These are phyloP conservation scores for Galerina sulciceps DNA, from an alignment of 768 basidiomycete genomes.

Conservation along the genomic window DNA sequence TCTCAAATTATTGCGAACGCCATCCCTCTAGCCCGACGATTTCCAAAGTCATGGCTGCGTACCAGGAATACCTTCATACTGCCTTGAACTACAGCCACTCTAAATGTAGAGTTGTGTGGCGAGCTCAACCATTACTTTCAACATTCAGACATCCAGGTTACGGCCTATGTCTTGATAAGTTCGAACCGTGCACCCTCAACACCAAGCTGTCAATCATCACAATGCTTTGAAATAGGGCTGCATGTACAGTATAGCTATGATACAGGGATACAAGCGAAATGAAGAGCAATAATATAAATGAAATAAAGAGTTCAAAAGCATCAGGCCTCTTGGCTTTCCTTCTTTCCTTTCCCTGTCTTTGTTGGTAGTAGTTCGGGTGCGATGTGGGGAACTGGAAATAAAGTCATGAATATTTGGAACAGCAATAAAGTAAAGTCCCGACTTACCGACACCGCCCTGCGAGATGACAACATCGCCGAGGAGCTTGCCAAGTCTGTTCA, in stretches of 20 bases:
- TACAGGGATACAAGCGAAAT: constrained; percentile 21
- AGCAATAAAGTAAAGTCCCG: background rate
- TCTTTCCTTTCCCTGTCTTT: constrained; percentile 41
- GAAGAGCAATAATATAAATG: constrained; percentile 17
- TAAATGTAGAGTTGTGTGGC: too few species aligned
- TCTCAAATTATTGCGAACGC: too few species aligned
- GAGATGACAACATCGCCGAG: constrained; percentile 88
- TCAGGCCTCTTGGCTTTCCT: constrained; percentile 27
- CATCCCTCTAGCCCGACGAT: too few species aligned
- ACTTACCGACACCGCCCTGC: constrained; percentile 77
- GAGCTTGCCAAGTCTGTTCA: constrained; percentile 69
- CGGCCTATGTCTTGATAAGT: too few species aligned
- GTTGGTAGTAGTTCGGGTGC: constrained; percentile 44
- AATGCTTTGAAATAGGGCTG: constrained; percentile 10
- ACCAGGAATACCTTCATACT: background rate
- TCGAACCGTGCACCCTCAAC: too few species aligned
- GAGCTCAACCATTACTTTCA: too few species aligned
- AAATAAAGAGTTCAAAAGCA: constrained; percentile 5
- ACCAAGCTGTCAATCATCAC: background rate
- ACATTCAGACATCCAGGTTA: too few species aligned
- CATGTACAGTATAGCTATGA: constrained; percentile 21
- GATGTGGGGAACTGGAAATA: constrained; percentile 32
- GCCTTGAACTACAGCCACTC: background rate
- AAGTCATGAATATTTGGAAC: background rate
- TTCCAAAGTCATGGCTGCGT: background rate